Conservation (phyloP, 78 protist genomes). For the Guillardia theta region DNA sequence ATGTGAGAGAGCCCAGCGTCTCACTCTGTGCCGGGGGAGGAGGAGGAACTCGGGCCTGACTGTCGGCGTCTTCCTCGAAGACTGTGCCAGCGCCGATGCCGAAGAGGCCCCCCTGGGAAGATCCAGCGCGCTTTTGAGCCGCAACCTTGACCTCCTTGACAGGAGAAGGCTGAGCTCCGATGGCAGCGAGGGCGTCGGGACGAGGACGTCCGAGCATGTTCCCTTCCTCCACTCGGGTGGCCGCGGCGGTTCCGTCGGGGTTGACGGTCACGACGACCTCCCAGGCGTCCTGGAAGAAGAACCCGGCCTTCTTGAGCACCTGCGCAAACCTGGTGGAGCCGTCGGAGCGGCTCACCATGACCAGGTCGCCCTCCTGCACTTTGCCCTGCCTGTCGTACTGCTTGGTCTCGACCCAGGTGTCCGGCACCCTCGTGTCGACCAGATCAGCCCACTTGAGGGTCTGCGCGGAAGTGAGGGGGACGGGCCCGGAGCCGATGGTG, state of each 20-base stretch:
- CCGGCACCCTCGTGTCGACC: not conserved
- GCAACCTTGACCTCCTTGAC: not conserved
- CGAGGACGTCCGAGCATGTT: not conserved
- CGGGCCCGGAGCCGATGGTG: not conserved
- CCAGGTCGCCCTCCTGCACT: not conserved
- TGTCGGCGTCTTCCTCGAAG: not conserved
- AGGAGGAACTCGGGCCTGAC: no score
- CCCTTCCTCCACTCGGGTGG: not conserved
- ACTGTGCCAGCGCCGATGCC: not conserved
- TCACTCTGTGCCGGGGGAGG: not conserved
- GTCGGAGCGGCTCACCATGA: not conserved
- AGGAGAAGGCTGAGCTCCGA: not conserved
- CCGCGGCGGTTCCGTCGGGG: not conserved
- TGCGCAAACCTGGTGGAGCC: not conserved
- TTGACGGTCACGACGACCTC: not conserved
- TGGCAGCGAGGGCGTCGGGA: not conserved
- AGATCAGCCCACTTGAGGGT: not conserved
- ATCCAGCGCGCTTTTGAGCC: not conserved
- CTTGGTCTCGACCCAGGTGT: not conserved
- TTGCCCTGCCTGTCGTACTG: not conserved
- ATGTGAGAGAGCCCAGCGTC: no score
- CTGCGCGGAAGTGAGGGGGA: not conserved
- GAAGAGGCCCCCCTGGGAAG: not conserved
- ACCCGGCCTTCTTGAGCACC: not conserved
- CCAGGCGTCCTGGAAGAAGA: not conserved